A percentile compares a stretch with the other conserved stretches of the same genome.
phyloP scores from a whole-genome alignment of 176 grass and related monocot genomes.

The Paspalum vaginatum region DNA sequence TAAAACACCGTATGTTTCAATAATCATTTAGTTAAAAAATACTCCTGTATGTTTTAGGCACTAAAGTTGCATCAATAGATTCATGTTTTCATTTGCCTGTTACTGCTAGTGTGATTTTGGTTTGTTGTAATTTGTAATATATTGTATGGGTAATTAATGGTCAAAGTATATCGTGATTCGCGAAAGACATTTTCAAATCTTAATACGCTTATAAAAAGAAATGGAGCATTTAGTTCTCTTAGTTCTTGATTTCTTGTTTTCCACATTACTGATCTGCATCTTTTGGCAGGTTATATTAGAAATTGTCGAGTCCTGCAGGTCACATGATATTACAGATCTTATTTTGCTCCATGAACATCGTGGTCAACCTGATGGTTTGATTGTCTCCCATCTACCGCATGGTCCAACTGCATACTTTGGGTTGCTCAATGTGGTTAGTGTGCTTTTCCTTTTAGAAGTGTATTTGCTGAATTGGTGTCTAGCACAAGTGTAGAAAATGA shows the following conservation, averaged over 20 bases:
- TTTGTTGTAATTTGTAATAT: no score
- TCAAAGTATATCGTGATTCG: no score
- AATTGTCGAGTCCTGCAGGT: conserved; percentile 79
- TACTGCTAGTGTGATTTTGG: no score
- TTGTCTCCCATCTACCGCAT: conserved; percentile 83
- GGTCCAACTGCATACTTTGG: conserved; percentile 94
- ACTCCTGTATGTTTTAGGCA: no score
- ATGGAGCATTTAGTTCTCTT: not conserved
- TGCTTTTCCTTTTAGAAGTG: not conserved
- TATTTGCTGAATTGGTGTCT: not conserved
- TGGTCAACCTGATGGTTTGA: conserved; percentile 88
- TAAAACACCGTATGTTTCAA: no score
- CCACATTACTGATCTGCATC: not conserved
- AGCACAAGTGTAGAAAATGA: not conserved
- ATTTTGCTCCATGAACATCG: conserved; percentile 91
- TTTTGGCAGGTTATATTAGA: conserved; percentile 73
- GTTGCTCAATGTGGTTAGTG: conserved; percentile 92
- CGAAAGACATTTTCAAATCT: no score
- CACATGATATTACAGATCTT: conserved; percentile 91
- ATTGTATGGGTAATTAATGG: no score
- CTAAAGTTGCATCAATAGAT: no score
- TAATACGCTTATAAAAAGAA: no score
- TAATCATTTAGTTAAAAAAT: no score
- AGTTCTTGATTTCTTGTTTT: not conserved
- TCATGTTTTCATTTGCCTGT: no score